phyloP scores from a whole-genome alignment of 2,329 filamentous ascomycete genomes.

The Herpomyces periplanetae region DNA sequence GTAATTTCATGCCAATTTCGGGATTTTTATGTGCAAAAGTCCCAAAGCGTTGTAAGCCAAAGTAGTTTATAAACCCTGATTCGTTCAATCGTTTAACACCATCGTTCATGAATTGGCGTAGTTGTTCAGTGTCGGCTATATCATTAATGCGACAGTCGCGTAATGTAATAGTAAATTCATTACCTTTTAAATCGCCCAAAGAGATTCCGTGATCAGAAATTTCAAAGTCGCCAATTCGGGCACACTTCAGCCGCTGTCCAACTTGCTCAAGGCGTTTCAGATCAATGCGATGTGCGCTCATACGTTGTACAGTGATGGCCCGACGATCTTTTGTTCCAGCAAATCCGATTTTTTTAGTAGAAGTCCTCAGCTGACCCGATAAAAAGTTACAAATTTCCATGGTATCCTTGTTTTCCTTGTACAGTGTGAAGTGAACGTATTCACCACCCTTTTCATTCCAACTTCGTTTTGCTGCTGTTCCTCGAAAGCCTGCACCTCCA shows the following conservation, averaged over 20 bases:
- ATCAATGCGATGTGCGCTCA: slow-evolving; percentile 21
- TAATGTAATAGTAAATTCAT: slow-evolving; percentile 68
- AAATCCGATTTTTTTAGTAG: slow-evolving; percentile 28
- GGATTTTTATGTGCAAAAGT: slow-evolving; percentile 59
- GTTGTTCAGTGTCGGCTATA: too few relatives aligned
- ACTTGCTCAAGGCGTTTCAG: slow-evolving; percentile 22
- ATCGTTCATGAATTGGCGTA: too few relatives aligned
- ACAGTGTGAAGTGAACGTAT: slow-evolving; percentile 59
- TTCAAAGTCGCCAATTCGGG: slow-evolving; percentile 34
- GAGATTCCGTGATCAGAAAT: slow-evolving; percentile 30
- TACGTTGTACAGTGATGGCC: slow-evolving; percentile 45
- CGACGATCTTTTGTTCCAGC: slow-evolving; percentile 71
- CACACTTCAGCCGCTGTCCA: slow-evolving; percentile 18
- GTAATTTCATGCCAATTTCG: slow-evolving; percentile 39
- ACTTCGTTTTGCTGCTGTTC: too few relatives aligned
- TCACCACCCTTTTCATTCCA: slow-evolving; percentile 32
- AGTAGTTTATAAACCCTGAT: slow-evolving; percentile 84
- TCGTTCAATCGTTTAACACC: too few relatives aligned
- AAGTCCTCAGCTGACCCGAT: slow-evolving; percentile 26
- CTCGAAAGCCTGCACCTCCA: too few relatives aligned
- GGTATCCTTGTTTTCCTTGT: slow-evolving; percentile 89
- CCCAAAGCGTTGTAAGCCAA: slow-evolving; percentile 81
- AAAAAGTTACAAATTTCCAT: slow-evolving; percentile 59
- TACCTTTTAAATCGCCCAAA: slow-evolving; percentile 48
- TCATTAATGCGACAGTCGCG: slow-evolving; percentile 57